Conservation (phyloP, 1,284 basidiomycete species). For the Papiliotrema fonsecae region DNA sequence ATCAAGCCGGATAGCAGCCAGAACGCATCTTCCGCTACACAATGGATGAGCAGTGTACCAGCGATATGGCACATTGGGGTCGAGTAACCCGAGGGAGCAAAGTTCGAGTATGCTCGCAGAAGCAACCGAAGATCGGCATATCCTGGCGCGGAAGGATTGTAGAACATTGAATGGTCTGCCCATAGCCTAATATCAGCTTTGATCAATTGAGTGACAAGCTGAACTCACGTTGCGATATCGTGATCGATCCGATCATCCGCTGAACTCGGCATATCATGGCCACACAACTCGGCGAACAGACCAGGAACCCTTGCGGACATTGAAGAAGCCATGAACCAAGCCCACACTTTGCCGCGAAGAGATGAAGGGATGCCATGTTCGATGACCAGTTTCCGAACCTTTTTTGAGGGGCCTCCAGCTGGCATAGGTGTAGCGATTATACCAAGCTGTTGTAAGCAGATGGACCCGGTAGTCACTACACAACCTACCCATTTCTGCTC, state of each 20-base stretch:
- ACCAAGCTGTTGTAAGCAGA: slow-evolving; percentile 51
- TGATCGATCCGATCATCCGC: slow-evolving; percentile 58
- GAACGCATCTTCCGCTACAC: slow-evolving; percentile 86
- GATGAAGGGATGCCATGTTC: slow-evolving; percentile 75
- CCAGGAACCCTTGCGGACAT: slow-evolving; percentile 64
- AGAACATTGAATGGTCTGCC: slow-evolving; percentile 41
- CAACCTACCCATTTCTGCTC: slow-evolving; percentile 46
- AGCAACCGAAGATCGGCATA: slow-evolving; percentile 40
- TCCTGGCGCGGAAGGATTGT: slow-evolving; percentile 27
- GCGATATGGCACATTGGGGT: slow-evolving; percentile 63
- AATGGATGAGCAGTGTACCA: slow-evolving; percentile 71
- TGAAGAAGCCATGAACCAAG: slow-evolving; percentile 65
- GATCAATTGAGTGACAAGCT: background rate
- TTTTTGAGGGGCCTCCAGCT: slow-evolving; percentile 71
- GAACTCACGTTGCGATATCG: slow-evolving; percentile 52
- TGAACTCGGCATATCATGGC: slow-evolving; percentile 55
- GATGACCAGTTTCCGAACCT: slow-evolving; percentile 70
- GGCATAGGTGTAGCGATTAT: slow-evolving; percentile 62
- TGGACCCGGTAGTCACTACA: background rate
- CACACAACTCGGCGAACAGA: slow-evolving; percentile 63
- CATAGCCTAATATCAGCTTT: slow-evolving; percentile 22
- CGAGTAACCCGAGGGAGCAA: slow-evolving; percentile 64
- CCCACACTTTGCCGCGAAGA: slow-evolving; percentile 80
- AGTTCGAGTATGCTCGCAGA: slow-evolving; percentile 38
- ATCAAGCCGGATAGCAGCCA: slow-evolving; percentile 71